Evolutionary conservation across 2,329 filamentous ascomycete genomes (phyloP), one percentile per base, ranked within the genome.

Genomic region (Colletotrichum aenigma): DNA sequence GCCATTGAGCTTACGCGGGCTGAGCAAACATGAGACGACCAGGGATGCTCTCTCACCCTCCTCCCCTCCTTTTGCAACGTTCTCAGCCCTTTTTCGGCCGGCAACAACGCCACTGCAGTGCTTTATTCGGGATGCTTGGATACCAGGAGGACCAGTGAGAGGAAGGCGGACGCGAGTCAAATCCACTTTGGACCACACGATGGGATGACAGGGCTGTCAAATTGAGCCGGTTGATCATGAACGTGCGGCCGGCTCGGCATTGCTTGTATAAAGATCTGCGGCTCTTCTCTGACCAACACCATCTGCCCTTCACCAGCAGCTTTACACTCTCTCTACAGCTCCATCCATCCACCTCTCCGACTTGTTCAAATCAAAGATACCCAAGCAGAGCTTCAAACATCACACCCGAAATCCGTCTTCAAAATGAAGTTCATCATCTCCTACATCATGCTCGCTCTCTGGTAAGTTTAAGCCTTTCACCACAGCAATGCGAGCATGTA

Each of bases 381-480:
- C 16, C 43, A 21, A 52, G 4, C n/a, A 48, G 6, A 38, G 26
- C 28, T 32, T 4, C 30, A 34, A 26, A 43, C 6, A 7, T 21
- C 32, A 34, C 32, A 64, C n/a, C 28, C 58, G 26, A 34, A 34
- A n/a, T 32, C 58, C 18, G 8, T 21, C 7, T 15, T 60, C 64
- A 75, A 9, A 21, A 73, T 73, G 70, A 75, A 73, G 9, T 65
- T n/a, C 43, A 34, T 68, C 10, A 6, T 73, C 6, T 65, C 58
- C 26, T 73, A 73, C 64, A 18, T 75, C 10, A 26, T 75, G 43
- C 36, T 69, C 38, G 73, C 70, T 32, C 52, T 75, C 43, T 28
- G 71, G 73, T 68, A 38, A 64, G 70, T 60, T 16, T 26, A 26
- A 61, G 8, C 56, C 26, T 55, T 16, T 24, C 18, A 3, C 36